Base-by-base conservation (phyloP, 768 basidiomycete species). In the Phylloporus arenicola region DNA sequence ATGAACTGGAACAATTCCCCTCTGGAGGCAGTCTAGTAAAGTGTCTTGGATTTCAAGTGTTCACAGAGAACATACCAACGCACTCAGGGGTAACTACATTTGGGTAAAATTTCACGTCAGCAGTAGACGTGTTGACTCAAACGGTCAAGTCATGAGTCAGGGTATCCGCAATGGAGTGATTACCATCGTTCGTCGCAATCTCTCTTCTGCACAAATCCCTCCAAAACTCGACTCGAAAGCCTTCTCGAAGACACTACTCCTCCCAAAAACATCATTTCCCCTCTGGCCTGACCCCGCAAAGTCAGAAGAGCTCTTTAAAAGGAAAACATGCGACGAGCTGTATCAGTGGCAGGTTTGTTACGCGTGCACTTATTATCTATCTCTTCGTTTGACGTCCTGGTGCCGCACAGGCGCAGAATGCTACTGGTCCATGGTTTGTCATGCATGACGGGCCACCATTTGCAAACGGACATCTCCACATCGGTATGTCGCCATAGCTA, bases 361-460 rank as follows among this genome's bases (percentile, higher is more conserved):
- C 70, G 46, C 46, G 30, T 19, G 4, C 52, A 10, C 11, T 19
- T 6, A 6, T 34, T 9, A 10, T 4, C 6, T 45, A 3, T 27
- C 8, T 25, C 31, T 22, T 47, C n/a, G 45, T 48, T 34, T 25
- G n/a, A 48, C 17, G 39, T 34, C 31, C 13, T 43, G 12, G 24
- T 24, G 7, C 48, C 24, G 45, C 22, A 16, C 61, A 94, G 91
- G 78, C 75, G 70, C 71, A 82, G 53, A 82, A 88, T 59, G 79
- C 74, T 12, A 71, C 76, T 30, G 79, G 88, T 3, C 80, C 83
- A 1, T 62, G 82, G 27, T 98, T 93, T 60, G 84, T 96, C 12
- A 73, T 94, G 45, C 93, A 95, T 57, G 95, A 99, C 65, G 96
- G 95, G 0, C 95, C 95, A 29, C 96, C 96, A 0, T 98, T 98